Percentiles rank a stretch among this genome's conserved stretches.
phyloP scores from a whole-genome alignment of 495 filamentous ascomycete species.

The Daldinia bambusicola region DNA sequence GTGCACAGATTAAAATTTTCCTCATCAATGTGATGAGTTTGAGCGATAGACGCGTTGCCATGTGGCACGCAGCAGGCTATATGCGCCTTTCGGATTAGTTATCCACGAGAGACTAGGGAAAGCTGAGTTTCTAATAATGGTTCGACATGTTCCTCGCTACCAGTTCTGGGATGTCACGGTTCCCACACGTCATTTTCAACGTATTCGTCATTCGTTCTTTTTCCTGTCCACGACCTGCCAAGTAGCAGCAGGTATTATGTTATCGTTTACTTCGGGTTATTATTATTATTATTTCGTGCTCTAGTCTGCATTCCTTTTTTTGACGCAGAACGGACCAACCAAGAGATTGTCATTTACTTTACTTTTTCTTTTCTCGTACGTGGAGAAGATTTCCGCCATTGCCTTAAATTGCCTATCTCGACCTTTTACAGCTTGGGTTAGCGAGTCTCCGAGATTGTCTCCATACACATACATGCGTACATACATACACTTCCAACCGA shows the following conservation, averaged over 20 bases:
- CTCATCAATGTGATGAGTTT: constrained; percentile 47
- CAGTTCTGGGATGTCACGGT: constrained; percentile 1
- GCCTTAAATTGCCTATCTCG: neutral
- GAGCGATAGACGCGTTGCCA: constrained; percentile 13
- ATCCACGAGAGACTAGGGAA: constrained; percentile 21
- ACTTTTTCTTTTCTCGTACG: neutral
- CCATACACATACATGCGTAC: neutral
- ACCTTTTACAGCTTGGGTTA: neutral
- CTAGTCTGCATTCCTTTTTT: neutral
- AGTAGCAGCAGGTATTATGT: constrained; percentile 15
- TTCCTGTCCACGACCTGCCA: constrained; percentile 14
- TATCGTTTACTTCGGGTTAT: neutral
- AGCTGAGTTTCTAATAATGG: constrained; percentile 9
- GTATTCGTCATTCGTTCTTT: neutral
- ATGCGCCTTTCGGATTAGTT: constrained; percentile 30
- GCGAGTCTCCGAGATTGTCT: neutral
- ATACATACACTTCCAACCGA: neutral
- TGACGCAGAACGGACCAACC: neutral
- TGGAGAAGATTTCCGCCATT: neutral
- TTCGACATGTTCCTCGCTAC: constrained; percentile 9
- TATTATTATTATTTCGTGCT: neutral
- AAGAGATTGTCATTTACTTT: constrained; percentile 1
- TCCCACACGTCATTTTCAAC: constrained; percentile 7
- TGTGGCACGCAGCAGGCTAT: constrained; percentile 25
- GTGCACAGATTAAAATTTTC: constrained; percentile 23